phyloP scores from a whole-genome alignment of 208 protist genomes.

The Wallacemonas sp. region DNA sequence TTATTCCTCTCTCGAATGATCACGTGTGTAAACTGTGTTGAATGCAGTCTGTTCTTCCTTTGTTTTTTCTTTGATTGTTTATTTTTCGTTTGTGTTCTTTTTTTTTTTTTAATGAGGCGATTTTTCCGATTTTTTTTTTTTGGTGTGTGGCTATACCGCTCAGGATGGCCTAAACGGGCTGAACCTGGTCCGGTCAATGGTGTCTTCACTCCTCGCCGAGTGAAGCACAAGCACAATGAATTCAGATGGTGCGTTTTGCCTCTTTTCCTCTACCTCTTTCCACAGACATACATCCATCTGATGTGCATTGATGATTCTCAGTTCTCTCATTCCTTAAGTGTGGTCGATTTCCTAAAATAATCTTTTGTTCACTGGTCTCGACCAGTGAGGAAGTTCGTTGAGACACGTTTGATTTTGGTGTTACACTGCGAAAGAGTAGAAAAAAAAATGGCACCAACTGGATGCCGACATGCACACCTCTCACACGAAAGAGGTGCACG shows the following conservation, averaged over 20 bases:
- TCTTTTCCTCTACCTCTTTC: background rate
- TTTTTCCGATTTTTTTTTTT: too few species aligned
- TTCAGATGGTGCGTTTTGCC: background rate
- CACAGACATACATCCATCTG: background rate
- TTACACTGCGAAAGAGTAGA: background rate
- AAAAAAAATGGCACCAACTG: too few species aligned
- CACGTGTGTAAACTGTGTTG: conserved; percentile 14
- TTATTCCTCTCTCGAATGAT: conserved; percentile 17
- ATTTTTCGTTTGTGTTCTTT: too few species aligned
- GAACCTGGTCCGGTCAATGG: background rate
- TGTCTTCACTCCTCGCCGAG: background rate
- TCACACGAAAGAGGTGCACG: too few species aligned
- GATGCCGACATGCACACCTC: too few species aligned
- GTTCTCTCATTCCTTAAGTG: conserved; percentile 12
- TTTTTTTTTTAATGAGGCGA: too few species aligned
- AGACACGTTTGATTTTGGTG: background rate
- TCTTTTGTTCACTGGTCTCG: background rate
- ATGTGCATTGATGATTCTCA: background rate
- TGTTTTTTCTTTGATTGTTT: too few species aligned
- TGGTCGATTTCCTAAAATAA: background rate
- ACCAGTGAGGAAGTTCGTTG: background rate
- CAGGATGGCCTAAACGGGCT: background rate
- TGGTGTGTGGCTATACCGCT: too few species aligned
- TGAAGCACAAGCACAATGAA: background rate
- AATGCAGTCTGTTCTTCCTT: conserved; percentile 4